Percentiles rank a stretch among this genome's conserved stretches.
phyloP scores from a whole-genome alignment of 2,329 filamentous ascomycete genomes.

The Clarireedia monteithiana region DNA sequence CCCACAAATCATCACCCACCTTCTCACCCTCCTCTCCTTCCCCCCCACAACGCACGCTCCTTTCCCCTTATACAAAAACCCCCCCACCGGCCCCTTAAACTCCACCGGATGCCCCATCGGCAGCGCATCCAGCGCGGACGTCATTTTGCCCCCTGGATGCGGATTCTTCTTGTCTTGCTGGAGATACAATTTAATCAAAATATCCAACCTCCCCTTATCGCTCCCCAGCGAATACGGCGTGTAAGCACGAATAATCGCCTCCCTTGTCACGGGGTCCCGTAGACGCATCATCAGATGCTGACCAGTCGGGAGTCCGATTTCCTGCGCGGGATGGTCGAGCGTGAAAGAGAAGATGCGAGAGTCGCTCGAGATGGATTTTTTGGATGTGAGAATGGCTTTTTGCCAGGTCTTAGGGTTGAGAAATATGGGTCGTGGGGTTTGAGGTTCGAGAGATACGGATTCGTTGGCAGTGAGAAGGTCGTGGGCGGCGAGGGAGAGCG shows the following conservation, averaged over 20 bases:
- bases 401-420: constrained; percentile 66
- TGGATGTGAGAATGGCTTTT: constrained; percentile 61
- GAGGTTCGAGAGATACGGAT: constrained; percentile 27
- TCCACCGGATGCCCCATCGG: constrained; percentile 67
- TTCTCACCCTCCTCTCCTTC: constrained; percentile 47
- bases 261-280: constrained; percentile 59
- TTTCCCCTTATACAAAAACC: constrained; percentile 68
- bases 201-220: constrained; percentile 56
- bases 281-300: constrained; percentile 84
- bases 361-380: constrained; percentile 66
- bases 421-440: constrained; percentile 52
- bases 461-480: constrained; percentile 30
- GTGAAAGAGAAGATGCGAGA: constrained; percentile 75
- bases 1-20: constrained; percentile 80
- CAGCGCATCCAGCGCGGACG: constrained; percentile 65
- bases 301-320: constrained; percentile 70
- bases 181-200: constrained; percentile 79
- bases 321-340: constrained; percentile 63
- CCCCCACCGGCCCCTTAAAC: constrained; percentile 82
- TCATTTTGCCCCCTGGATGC: constrained; percentile 69
- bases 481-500: constrained; percentile 54
- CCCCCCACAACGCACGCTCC: constrained; percentile 57
- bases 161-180: constrained; percentile 41
- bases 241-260: constrained; percentile 77
- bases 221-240: constrained; percentile 67